Percentiles rank a stretch among this genome's conserved stretches.
Evolutionary conservation across 1,284 basidiomycete genomes (phyloP).

Genomic region (Psilocybe mexicana): DNA sequence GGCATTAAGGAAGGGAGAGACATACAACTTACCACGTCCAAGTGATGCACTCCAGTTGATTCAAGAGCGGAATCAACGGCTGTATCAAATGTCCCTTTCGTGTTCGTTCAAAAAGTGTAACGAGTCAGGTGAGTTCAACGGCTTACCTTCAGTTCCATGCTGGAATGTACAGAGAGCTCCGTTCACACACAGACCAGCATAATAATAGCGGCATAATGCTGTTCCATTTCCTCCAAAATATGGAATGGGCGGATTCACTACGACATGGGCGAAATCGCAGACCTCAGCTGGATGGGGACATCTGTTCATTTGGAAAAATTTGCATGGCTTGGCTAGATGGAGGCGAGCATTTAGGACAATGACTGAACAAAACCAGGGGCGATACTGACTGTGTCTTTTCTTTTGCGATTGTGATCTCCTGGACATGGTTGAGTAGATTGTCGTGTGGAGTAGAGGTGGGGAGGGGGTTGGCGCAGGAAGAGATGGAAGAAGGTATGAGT

Average conservation of each 20-base stretch:
- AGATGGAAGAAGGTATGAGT: background rate
- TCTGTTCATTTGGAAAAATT: constrained; percentile 41
- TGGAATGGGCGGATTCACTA: constrained; percentile 26
- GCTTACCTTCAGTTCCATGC: constrained; percentile 31
- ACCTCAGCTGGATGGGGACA: constrained; percentile 43
- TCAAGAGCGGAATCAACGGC: constrained; percentile 9
- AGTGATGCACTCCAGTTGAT: constrained; percentile 13
- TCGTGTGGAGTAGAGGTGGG: background rate
- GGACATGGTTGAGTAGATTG: constrained; percentile 20
- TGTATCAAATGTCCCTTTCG: background rate
- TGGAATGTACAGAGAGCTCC: constrained; percentile 39
- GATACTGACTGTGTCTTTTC: constrained; percentile 45
- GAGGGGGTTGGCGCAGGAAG: background rate
- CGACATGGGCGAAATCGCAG: constrained; percentile 47
- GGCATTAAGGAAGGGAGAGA: background rate
- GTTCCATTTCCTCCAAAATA: constrained; percentile 17
- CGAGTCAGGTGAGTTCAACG: background rate
- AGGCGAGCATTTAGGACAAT: constrained; percentile 1
- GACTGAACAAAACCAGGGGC: constrained; percentile 3
- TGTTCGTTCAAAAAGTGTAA: background rate
- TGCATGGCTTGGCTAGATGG: constrained; percentile 45
- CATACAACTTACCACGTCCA: constrained; percentile 24
- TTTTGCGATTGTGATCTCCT: constrained; percentile 36
- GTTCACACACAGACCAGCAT: constrained; percentile 39
- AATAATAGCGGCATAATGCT: constrained; percentile 38